Percentiles rank a stretch among this genome's conserved stretches.
These are phyloP conservation scores for Tolypocladium cylindrosporum DNA, from an alignment of 2,329 filamentous ascomycete species.

Conservation along the genomic window DNA sequence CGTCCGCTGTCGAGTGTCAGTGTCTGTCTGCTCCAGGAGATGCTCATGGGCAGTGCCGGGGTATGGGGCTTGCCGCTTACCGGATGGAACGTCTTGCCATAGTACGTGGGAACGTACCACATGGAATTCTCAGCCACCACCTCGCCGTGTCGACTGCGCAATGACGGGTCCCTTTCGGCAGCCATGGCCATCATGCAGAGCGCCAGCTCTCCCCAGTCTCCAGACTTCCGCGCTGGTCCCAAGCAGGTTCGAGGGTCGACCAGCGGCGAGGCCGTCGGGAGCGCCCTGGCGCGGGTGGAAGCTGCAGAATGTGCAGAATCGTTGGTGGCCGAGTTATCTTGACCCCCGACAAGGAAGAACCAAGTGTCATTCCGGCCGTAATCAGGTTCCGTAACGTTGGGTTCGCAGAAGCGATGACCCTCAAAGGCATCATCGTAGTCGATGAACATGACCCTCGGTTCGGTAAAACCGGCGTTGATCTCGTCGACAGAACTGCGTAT, in stretches of 20 bases:
- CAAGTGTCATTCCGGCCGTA: constrained; percentile 32
- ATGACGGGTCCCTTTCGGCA: constrained; percentile 21
- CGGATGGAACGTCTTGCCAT: constrained; percentile 35
- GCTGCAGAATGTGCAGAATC: neutral
- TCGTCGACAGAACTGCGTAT: constrained; percentile 22
- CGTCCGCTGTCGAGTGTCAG: constrained; percentile 15
- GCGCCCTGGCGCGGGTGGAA: constrained; percentile 2
- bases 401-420: constrained; percentile 35
- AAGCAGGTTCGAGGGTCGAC: constrained; percentile 27
- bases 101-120: constrained; percentile 37
- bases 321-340: constrained; percentile 21
- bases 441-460: constrained; percentile 30
- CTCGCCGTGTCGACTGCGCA: constrained; percentile 17
- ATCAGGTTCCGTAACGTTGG: constrained; percentile 29
- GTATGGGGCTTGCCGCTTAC: constrained; percentile 12
- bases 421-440: constrained; percentile 33
- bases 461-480: constrained; percentile 26
- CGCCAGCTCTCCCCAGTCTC: constrained; percentile 32
- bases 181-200: constrained; percentile 35
- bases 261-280: constrained; percentile 21
- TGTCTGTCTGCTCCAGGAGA: neutral
- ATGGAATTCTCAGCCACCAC: constrained; percentile 22
- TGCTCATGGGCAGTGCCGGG: neutral
- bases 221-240: constrained; percentile 18
- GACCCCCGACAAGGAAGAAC: constrained; percentile 37